Percentiles rank a stretch among this genome's conserved stretches.
Evolutionary conservation across 106 monocot genomes (phyloP).

Genomic region (Phalaenopsis aphrodite): DNA sequence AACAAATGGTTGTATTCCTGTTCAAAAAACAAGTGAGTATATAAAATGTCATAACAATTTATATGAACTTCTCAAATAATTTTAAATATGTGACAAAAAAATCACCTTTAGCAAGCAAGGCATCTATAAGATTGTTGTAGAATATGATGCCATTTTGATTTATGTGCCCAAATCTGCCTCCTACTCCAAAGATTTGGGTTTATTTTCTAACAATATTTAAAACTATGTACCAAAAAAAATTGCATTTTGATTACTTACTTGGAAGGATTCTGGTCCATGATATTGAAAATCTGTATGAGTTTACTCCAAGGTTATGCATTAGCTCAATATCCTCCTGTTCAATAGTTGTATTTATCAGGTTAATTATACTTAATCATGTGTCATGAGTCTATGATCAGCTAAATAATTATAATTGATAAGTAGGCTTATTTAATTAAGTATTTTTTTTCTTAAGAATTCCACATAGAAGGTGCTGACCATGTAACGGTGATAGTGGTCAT

Average conservation of each 20-base stretch:
- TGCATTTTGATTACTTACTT: neutral
- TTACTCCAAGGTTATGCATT: constrained; percentile 23
- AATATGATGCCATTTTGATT: constrained; percentile 10
- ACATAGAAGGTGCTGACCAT: neutral
- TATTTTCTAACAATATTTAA: too few relatives aligned
- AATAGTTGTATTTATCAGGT: neutral
- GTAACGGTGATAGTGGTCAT: constrained; percentile 16
- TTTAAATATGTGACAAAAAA: too few relatives aligned
- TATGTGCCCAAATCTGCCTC: constrained; percentile 12
- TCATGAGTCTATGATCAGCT: neutral
- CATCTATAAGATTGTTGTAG: constrained; percentile 9
- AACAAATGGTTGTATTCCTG: constrained; percentile 57
- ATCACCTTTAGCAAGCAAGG: constrained; percentile 7
- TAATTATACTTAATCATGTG: too few relatives aligned
- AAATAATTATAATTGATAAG: too few relatives aligned
- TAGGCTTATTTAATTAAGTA: neutral
- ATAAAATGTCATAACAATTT: neutral
- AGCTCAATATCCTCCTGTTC: constrained; percentile 15
- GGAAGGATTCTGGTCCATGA: constrained; percentile 22
- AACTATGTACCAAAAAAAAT: too few relatives aligned
- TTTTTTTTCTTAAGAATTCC: too few relatives aligned
- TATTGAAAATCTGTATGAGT: constrained; percentile 25
- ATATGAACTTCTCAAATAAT: neutral
- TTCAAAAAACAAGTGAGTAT: neutral
- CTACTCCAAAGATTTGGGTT: neutral